Base-by-base conservation (phyloP, 352 stramenopile genomes). In the Phytopythium ostracodes region DNA sequence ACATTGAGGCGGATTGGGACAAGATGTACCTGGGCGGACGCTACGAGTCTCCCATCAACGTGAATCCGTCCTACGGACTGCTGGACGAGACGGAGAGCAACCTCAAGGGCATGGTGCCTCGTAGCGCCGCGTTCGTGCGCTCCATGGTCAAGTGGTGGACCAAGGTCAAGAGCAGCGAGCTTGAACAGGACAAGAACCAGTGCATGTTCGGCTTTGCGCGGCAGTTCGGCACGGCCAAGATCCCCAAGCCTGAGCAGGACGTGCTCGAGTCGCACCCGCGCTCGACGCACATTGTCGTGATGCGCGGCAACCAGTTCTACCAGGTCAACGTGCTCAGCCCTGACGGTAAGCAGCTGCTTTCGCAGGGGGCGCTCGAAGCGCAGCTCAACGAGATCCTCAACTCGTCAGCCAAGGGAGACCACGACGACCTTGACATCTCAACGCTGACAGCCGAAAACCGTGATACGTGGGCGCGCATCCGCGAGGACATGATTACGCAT, bases 1-100 rank as follows among this genome's bases (percentile, higher is more conserved):
- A 97, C 86, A 97, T 98, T 58, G 91, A 98, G 64, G 67, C 79
- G 35, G 89, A 95, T 71, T 97, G 91, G 91, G 87, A 96, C 66
- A 76, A 92, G 50, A 96, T 96, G 90, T 97, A 97, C 67, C 66
- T 97, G 4, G 84, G 80, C 40, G 91, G 88, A 20, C 88, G 91
- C 40, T 97, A 94, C 74, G 82, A 91, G 66, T 82, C 87, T 24
- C 91, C 91, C 35, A 92, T 97, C 66, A 97, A 97, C 70, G 87
- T 94, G 33, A 97, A 97, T 61, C 90, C 91, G 14, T 88, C 87
- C 56, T 95, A 97, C 63, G 87, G 87, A 6, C 72, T 96, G 31
- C 60, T 91, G 22, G 84, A 96, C 50, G 86, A 95, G 70, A 89
- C 79, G 4, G 79, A 91, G 11, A 81, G 81, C 20, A 90, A 91